These are phyloP conservation scores for Nicotiana attenuata DNA, from an alignment of 257 asterid genomes.

Conservation along the genomic window DNA sequence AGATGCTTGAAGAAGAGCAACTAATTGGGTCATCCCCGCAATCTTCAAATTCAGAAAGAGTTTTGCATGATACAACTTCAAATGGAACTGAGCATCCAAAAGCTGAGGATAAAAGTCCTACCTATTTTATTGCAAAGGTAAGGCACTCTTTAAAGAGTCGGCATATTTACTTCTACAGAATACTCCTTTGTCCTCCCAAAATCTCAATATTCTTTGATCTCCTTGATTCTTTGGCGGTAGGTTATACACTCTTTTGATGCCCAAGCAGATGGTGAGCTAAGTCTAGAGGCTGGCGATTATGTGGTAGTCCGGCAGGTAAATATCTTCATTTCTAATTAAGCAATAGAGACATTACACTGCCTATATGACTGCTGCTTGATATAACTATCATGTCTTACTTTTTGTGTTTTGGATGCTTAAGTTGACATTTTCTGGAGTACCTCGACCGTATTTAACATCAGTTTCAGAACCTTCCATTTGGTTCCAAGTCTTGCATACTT, in stretches of 20 bases:
- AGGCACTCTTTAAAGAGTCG: neutral
- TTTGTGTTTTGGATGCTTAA: neutral
- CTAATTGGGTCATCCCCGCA: constrained; percentile 38
- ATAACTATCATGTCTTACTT: neutral
- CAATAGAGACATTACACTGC: neutral
- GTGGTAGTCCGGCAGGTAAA: constrained; percentile 86
- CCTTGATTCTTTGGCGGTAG: constrained; percentile 26
- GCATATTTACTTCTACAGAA: neutral
- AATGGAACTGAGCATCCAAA: constrained; percentile 30
- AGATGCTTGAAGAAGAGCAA: constrained; percentile 78
- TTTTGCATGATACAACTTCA: constrained; percentile 30
- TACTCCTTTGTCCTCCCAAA: neutral
- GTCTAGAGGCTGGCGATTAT: constrained; percentile 59
- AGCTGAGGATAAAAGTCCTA: constrained; percentile 27
- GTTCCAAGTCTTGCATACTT: neutral
- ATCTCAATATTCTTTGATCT: neutral
- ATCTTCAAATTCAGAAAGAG: constrained; percentile 32
- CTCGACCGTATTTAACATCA: neutral
- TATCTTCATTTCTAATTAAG: neutral
- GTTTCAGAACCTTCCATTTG: neutral
- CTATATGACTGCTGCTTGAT: neutral
- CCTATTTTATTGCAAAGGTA: constrained; percentile 67
- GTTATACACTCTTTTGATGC: constrained; percentile 88
- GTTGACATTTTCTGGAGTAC: neutral
- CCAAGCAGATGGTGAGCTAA: constrained; percentile 78